Evolutionary conservation across 768 basidiomycete genomes (phyloP).

Genomic region (Panaeolus papilionaceus): DNA sequence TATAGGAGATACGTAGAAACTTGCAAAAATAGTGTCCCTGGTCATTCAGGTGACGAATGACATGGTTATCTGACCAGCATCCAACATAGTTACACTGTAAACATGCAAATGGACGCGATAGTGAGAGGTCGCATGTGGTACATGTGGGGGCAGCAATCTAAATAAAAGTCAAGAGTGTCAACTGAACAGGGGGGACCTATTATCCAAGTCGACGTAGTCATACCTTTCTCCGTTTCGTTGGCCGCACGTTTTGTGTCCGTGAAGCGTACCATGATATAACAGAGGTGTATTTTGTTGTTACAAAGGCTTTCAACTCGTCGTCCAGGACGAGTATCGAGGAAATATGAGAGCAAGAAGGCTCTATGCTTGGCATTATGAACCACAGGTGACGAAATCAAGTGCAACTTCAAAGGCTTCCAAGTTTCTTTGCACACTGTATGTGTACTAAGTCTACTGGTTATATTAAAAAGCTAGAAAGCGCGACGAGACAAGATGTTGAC

Average conservation of each 20-base stretch:
- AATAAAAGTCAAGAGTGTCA: conserved; percentile 23
- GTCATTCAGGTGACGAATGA: conserved; percentile 60
- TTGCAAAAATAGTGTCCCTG: conserved; percentile 69
- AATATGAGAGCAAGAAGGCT: conserved; percentile 49
- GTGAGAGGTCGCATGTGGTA: conserved; percentile 57
- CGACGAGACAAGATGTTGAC: neutral
- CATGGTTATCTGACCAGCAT: conserved; percentile 72
- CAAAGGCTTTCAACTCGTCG: conserved; percentile 25
- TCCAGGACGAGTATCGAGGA: conserved; percentile 39
- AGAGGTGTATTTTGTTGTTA: conserved; percentile 58
- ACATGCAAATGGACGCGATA: conserved; percentile 75
- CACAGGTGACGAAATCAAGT: neutral
- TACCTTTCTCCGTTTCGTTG: conserved; percentile 73
- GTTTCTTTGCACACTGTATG: neutral
- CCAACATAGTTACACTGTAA: conserved; percentile 73
- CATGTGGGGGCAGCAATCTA: conserved; percentile 65
- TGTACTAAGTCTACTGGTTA: neutral
- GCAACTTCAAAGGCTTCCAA: neutral
- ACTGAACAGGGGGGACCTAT: neutral
- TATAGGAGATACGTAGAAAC: conserved; percentile 34
- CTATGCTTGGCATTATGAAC: conserved; percentile 22
- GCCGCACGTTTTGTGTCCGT: conserved; percentile 49
- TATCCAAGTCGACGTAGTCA: conserved; percentile 25
- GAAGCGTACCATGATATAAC: conserved; percentile 62
- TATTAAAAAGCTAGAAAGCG: neutral